Conservation (phyloP, 495 filamentous ascomycete genomes). For the Cercophora sp. region DNA sequence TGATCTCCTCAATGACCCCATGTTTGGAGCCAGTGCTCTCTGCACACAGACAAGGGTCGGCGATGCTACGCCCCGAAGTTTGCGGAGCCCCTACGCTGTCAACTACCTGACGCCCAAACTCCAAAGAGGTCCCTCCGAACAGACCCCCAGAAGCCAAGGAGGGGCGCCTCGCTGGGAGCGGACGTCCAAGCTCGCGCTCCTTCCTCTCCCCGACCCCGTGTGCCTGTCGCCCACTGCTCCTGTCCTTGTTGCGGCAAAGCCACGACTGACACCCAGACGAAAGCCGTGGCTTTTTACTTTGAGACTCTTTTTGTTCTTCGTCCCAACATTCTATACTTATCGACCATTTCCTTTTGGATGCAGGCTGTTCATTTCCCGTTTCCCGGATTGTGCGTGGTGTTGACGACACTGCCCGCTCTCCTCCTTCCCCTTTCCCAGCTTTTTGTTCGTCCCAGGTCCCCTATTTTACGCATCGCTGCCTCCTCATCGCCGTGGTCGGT, state of each 20-base stretch:
- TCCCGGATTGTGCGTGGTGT: constrained; percentile 13
- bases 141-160: no score
- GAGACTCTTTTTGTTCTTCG: neutral
- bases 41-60: constrained; percentile 6
- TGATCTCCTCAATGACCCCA: constrained; percentile 13
- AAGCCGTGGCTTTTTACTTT: neutral
- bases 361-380: no score
- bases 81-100: constrained; percentile 1
- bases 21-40: constrained; percentile 1
- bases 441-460: neutral
- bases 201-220: constrained; percentile 2
- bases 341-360: constrained; percentile 1
- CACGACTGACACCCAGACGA: neutral
- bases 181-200: constrained; percentile 10
- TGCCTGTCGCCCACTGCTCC: neutral
- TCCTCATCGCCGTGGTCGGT: constrained; percentile 7
- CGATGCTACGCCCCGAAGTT: neutral
- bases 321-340: neutral
- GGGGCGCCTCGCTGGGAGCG: neutral
- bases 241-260: neutral
- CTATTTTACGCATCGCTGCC: neutral
- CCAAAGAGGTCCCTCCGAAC: no score
- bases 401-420: constrained; percentile 22
- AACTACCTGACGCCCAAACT: no score
- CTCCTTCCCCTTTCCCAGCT: constrained; percentile 7